Evolutionary conservation across 2,329 filamentous ascomycete species (phyloP).

Genomic region (Aspergillus sergii): DNA sequence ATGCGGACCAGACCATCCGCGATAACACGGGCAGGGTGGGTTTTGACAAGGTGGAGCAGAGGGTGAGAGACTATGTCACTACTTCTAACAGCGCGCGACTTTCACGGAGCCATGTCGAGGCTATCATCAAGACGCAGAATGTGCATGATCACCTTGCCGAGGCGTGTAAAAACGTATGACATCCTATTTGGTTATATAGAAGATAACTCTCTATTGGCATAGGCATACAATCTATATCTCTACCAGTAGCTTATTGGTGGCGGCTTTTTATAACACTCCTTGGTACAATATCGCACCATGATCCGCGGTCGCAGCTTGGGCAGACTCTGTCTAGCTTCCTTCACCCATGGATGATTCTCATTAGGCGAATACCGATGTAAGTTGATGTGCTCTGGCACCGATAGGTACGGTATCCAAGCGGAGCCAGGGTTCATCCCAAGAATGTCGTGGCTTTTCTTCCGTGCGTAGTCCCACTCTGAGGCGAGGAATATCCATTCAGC

Average conservation of each 20-base stretch:
- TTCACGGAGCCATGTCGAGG: not conserved
- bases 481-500: not conserved
- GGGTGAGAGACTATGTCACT: not conserved
- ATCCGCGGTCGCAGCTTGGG: not conserved
- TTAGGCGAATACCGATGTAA: not conserved
- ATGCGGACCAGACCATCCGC: not conserved
- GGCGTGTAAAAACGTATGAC: not conserved
- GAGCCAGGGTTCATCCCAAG: not conserved
- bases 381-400: not conserved
- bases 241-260: too few relatives aligned
- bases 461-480: not conserved
- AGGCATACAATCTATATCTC: not conserved
- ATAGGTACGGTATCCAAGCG: not conserved
- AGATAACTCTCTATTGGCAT: not conserved
- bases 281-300: not conserved
- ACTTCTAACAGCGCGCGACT: not conserved
- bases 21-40: not conserved
- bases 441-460: not conserved
- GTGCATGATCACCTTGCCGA: not conserved
- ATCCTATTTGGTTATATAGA: not conserved
- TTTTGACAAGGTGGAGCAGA: not conserved
- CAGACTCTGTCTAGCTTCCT: not conserved
- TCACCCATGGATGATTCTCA: not conserved
- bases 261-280: not conserved
- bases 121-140: not conserved